These are phyloP conservation scores for Cyclostephanos invisitatus DNA, from an alignment of 108 stramenopile genomes.

Conservation along the genomic window DNA sequence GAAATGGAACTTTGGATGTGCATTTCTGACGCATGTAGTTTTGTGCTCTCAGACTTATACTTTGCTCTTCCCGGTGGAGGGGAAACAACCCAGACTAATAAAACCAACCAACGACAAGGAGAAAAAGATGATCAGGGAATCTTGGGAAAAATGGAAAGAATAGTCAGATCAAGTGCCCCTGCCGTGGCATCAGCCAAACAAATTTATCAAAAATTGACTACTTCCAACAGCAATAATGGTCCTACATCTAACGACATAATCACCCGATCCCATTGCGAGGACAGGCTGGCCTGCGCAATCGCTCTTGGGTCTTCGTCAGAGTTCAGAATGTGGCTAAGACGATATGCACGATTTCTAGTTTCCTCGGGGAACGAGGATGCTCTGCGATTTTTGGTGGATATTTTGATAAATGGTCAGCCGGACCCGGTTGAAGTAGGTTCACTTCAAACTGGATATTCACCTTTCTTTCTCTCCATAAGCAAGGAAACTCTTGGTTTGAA, in stretches of 20 bases:
- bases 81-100: slow-evolving; percentile 5
- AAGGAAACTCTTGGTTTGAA: slow-evolving; percentile 50
- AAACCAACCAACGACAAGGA: slow-evolving; percentile 10
- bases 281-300: slow-evolving; percentile 84
- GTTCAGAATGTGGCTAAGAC: slow-evolving; percentile 68
- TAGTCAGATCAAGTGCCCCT: slow-evolving; percentile 57
- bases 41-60: slow-evolving; percentile 86
- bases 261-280: slow-evolving; percentile 84
- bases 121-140: slow-evolving; percentile 31
- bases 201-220: slow-evolving; percentile 35
- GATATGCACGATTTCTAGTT: slow-evolving; percentile 55
- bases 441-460: not conserved
- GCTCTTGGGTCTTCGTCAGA: slow-evolving; percentile 66
- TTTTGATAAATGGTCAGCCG: slow-evolving; percentile 45
- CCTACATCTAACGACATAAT: slow-evolving; percentile 34
- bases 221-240: slow-evolving; percentile 26
- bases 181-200: slow-evolving; percentile 45
- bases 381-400: slow-evolving; percentile 70
- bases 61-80: slow-evolving; percentile 46
- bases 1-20: slow-evolving; percentile 79
- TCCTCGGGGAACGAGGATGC: slow-evolving; percentile 51
- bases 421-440: not conserved
- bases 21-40: slow-evolving; percentile 72
- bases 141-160: slow-evolving; percentile 66
- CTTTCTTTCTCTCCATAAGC: slow-evolving; percentile 58